A percentile compares a stretch with the other conserved stretches of the same genome.
phyloP scores from a whole-genome alignment of 257 asterid species.

The Leptodermis oblonga region DNA sequence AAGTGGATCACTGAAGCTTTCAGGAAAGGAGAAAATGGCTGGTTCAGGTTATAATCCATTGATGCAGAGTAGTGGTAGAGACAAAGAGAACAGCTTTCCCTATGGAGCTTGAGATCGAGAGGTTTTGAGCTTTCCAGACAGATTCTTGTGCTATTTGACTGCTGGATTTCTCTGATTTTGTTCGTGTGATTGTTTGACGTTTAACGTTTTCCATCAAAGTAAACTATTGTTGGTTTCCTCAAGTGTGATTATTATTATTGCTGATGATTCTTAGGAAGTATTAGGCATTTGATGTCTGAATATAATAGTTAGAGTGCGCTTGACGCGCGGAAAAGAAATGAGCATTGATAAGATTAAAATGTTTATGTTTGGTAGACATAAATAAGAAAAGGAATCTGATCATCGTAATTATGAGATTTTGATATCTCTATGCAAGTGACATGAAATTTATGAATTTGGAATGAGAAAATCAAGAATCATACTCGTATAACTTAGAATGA shows the following conservation, averaged over 20 bases:
- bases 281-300: too few relatives aligned
- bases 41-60: slow-evolving; percentile 27
- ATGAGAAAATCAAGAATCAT: too few relatives aligned
- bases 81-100: slow-evolving; percentile 24
- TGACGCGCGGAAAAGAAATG: too few relatives aligned
- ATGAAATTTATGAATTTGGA: too few relatives aligned
- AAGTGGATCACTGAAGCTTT: slow-evolving; percentile 13
- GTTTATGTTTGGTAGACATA: too few relatives aligned
- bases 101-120: not conserved
- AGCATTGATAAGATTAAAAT: too few relatives aligned
- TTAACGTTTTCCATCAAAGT: not conserved
- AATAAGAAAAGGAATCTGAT: not conserved
- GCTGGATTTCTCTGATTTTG: not conserved
- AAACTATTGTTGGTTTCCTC: not conserved
- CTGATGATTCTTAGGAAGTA: too few relatives aligned
- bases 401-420: not conserved
- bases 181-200: not conserved
- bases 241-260: not conserved
- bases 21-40: slow-evolving; percentile 22
- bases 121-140: not conserved
- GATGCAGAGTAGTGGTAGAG: slow-evolving; percentile 5
- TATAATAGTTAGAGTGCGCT: too few relatives aligned
- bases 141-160: not conserved
- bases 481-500: too few relatives aligned
- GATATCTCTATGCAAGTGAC: too few relatives aligned